A percentile compares a stretch with the other conserved stretches of the same genome.
Evolutionary conservation across 441 rosid species (phyloP).

Genomic region (Populus hybrid): DNA sequence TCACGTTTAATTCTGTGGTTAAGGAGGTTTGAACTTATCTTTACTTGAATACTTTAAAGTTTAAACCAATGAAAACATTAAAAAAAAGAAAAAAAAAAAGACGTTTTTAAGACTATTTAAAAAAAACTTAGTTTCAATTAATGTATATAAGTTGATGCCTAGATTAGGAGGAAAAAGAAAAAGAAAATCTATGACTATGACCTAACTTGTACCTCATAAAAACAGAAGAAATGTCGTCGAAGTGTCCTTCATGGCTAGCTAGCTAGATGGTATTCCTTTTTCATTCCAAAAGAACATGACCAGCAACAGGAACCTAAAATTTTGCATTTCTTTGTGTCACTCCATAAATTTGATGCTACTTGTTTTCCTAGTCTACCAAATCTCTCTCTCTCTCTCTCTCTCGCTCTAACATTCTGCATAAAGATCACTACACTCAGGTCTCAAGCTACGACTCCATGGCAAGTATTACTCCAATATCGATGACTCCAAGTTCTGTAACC

Average conservation of each 20-base stretch:
- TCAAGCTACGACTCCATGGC: slow-evolving; percentile 22
- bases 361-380: background rate
- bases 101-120: no score
- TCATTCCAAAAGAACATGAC: background rate
- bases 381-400: background rate
- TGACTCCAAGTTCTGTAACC: slow-evolving; percentile 14
- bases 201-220: no score
- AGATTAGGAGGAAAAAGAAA: no score
- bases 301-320: background rate
- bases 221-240: background rate
- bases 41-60: no score
- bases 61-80: no score
- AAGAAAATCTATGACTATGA: no score
- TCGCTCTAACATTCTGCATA: background rate
- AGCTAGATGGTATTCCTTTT: no score
- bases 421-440: background rate
- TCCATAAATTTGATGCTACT: background rate
- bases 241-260: background rate
- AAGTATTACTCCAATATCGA: slow-evolving; percentile 13
- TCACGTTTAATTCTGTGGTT: no score
- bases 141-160: no score
- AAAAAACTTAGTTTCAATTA: no score
- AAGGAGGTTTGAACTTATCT: no score
- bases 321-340: background rate
- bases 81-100: no score